phyloP scores from a whole-genome alignment of 306 rosid genomes.

The Prunus persica region Prunus_persica_NCBIv2 NC_034011.1:14377001-14377500 shows the following conservation, averaged over 20 bases:
- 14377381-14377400: neutral
- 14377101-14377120: conserved; percentile 71
- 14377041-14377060: conserved; percentile 18
- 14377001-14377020: neutral
- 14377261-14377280: conserved; percentile 47
- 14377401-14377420: neutral
- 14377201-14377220: neutral
- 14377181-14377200: neutral
- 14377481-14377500: neutral
- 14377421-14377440: neutral
- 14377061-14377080: conserved; percentile 89
- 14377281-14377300: conserved; percentile 73
- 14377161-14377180: conserved; percentile 54
- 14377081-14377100: conserved; percentile 86
- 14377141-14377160: conserved; percentile 94
- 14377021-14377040: neutral
- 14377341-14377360: conserved; percentile 87
- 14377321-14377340: conserved; percentile 75
- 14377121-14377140: conserved; percentile 96
- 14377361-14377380: neutral
- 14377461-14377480: neutral
- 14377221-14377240: neutral
- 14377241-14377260: neutral
- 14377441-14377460: neutral
- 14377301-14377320: conserved; percentile 90